Conservation (phyloP, 2,329 filamentous ascomycete genomes). For the Fusarium mundagurra region DNA sequence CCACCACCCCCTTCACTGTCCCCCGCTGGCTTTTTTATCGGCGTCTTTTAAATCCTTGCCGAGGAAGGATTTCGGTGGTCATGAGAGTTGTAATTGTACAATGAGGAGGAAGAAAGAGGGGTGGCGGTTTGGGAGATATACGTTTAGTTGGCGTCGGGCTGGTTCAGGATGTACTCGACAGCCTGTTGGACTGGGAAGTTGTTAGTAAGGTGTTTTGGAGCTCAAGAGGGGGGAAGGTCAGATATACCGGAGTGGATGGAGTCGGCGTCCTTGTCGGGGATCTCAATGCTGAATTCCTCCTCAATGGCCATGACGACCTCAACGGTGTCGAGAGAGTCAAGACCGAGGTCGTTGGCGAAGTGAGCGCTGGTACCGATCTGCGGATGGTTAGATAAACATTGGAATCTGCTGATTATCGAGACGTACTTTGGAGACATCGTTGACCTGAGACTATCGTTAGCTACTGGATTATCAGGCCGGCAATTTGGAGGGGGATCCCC, state of each 20-base stretch:
- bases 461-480: constrained; percentile 22
- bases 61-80: constrained; percentile 27
- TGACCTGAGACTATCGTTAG: constrained; percentile 65
- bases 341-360: constrained; percentile 96
- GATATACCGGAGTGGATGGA: constrained; percentile 88
- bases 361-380: constrained; percentile 86
- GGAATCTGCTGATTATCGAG: not conserved
- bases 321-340: constrained; percentile 97
- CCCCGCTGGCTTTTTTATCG: constrained; percentile 18
- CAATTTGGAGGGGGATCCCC: not conserved
- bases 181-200: constrained; percentile 81
- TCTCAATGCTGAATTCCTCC: constrained; percentile 93
- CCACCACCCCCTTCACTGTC: not conserved
- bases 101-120: constrained; percentile 22
- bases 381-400: constrained; percentile 18
- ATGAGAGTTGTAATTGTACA: constrained; percentile 43
- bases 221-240: not conserved
- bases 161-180: constrained; percentile 90
- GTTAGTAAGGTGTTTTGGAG: not conserved
- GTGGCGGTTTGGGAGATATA: constrained; percentile 11
- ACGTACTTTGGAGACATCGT: constrained; percentile 71
- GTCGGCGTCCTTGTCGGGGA: constrained; percentile 96
- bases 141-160: constrained; percentile 84
- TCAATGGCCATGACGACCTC: constrained; percentile 99
- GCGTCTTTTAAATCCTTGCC: constrained; percentile 31